These are phyloP conservation scores for Cantharellus cinnabarinus DNA, from an alignment of 768 basidiomycete species.

Conservation along the genomic window DNA sequence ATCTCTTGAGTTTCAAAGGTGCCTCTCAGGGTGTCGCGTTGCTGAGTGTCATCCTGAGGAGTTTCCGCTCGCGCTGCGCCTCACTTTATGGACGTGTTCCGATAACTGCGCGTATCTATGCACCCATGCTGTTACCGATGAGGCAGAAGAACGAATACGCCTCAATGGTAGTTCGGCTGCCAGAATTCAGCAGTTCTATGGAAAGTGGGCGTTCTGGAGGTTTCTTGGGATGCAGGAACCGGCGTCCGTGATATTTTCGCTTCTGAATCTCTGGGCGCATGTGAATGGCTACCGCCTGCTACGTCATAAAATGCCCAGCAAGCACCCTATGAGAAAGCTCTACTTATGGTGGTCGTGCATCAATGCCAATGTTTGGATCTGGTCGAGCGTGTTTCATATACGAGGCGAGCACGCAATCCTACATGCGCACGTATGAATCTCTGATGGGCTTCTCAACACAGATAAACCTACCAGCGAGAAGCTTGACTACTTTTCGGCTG, in stretches of 20 bases:
- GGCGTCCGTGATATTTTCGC: conserved; percentile 71
- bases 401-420: conserved; percentile 37
- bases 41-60: conserved; percentile 23
- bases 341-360: conserved; percentile 46
- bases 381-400: conserved; percentile 82
- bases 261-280: conserved; percentile 71
- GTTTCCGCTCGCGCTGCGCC: conserved; percentile 33
- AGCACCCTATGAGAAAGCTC: conserved; percentile 49
- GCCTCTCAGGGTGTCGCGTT: conserved; percentile 26
- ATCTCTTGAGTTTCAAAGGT: conserved; percentile 30
- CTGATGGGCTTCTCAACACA: conserved; percentile 14
- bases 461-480: conserved; percentile 73
- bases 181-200: conserved; percentile 59
- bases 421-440: neutral
- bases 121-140: conserved; percentile 57
- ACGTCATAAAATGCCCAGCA: conserved; percentile 24
- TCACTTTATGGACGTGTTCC: conserved; percentile 71
- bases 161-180: neutral
- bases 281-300: conserved; percentile 34
- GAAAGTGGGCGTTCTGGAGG: conserved; percentile 95
- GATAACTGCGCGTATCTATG: conserved; percentile 83
- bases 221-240: conserved; percentile 85
- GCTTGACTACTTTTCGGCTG: conserved; percentile 90
- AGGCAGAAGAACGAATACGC: conserved; percentile 23
- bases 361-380: conserved; percentile 81